Evolutionary conservation across 768 basidiomycete species (phyloP), one percentile per base, ranked within the genome.

Genomic region (Pisolithus tinctorius): DNA sequence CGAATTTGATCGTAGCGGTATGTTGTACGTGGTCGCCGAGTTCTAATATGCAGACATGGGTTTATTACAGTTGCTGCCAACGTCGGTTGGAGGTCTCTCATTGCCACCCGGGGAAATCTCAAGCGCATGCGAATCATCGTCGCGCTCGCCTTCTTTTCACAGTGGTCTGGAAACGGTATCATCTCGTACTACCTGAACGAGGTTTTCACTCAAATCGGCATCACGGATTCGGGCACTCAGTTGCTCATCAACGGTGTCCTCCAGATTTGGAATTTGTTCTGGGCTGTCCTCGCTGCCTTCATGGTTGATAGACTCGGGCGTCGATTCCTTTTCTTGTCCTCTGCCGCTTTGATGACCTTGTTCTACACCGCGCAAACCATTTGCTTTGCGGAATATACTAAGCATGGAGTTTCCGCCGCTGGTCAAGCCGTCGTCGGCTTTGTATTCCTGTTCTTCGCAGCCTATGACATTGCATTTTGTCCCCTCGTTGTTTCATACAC

Each of bases 401-500:
- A 79, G 39, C 69, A 70, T 17, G 61, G 69, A 2, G 62, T 63
- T 39, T 6, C 58, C 13, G 61, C 63, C 4, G 81, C 85, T 8
- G 83, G 80, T 6, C 81, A 88, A 59, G 77, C 85, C 20, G 80
- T 89, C 67, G 84, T 93, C 53, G 87, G 80, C 3, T 86, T 89
- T 72, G 87, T 91, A 68, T 91, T 90, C 79, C 65, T 91, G 51
- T 91, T 81, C 73, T 88, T 87, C 63, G 82, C 82, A 8, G 72
- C 78, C 47, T 92, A 90, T 63, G 87, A 91, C 62, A 62, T 93
- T 41, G 88, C 88, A 14, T 92, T 90, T 74, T 83, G 86, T 4
- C 91, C 92, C 8, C 83, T 93, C 54, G 84, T 91, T 57, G 84
- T 92, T 51, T 80, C 85, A 0, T 93, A 93, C 72, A 88, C 89